Percentiles rank a stretch among this genome's conserved stretches.
phyloP scores from a whole-genome alignment of 768 basidiomycete genomes.

The Lactarius deliciosus region DNA sequence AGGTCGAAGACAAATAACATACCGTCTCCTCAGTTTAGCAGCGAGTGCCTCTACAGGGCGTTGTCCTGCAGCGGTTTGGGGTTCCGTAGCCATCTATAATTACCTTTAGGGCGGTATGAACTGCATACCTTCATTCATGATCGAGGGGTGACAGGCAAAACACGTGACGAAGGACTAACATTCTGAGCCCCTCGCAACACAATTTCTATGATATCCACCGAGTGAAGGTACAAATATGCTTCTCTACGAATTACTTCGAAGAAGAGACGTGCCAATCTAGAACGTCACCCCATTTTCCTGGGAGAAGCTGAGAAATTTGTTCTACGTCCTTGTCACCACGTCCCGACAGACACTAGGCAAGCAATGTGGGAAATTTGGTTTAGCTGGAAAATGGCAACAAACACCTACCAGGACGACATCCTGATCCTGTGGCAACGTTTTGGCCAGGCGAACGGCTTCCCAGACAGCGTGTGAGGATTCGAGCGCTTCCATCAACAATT shows the following conservation, averaged over 20 bases:
- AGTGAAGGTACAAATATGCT: not conserved
- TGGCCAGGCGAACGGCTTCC: constrained; percentile 84
- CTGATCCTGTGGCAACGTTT: constrained; percentile 75
- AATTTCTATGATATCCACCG: not conserved
- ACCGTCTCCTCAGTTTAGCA: constrained; percentile 71
- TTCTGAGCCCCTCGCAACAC: no score
- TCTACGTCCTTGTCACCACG: constrained; percentile 98
- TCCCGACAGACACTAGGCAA: constrained; percentile 79
- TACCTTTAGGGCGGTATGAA: not conserved
- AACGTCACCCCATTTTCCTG: constrained; percentile 88
- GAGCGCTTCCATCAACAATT: constrained; percentile 56
- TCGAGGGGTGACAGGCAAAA: not conserved
- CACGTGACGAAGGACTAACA: constrained; percentile 12
- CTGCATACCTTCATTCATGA: not conserved
- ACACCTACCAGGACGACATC: constrained; percentile 87
- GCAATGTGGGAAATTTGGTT: constrained; percentile 2
- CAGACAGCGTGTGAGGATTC: constrained; percentile 97
- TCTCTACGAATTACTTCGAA: constrained; percentile 17
- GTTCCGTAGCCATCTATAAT: constrained; percentile 44
- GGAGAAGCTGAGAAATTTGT: constrained; percentile 90
- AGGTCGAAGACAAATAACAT: constrained; percentile 36
- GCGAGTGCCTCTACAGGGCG: constrained; percentile 68
- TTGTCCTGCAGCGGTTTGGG: constrained; percentile 43
- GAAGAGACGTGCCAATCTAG: constrained; percentile 86
- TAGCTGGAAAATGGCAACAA: constrained; percentile 4